Percentiles rank a stretch among this genome's conserved stretches.
phyloP scores from a whole-genome alignment of 2,329 filamentous ascomycete species.

The Sordariomycetes sp. region DNA sequence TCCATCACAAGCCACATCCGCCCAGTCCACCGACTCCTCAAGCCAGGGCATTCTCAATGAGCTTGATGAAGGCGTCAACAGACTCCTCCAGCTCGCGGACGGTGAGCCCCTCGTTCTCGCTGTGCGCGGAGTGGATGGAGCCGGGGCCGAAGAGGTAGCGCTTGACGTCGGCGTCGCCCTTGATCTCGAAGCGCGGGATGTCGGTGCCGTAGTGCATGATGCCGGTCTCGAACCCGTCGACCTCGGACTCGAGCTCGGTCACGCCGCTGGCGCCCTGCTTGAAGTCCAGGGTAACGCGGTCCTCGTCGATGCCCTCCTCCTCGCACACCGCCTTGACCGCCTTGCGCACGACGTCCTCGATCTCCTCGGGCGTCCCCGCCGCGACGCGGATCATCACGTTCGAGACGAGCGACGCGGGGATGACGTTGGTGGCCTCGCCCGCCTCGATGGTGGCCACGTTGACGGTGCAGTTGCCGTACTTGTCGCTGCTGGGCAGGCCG shows the following conservation, averaged over 20 bases:
- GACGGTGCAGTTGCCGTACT: constrained; percentile 79
- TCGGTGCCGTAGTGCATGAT: constrained; percentile 93
- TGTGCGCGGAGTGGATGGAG: constrained; percentile 79
- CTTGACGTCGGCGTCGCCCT: constrained; percentile 47
- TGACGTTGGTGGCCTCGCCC: constrained; percentile 81
- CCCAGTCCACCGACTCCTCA: not conserved
- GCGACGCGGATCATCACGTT: constrained; percentile 65
- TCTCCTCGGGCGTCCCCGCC: constrained; percentile 52
- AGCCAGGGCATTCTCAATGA: constrained; percentile 47
- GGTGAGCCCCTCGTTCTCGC: constrained; percentile 68
- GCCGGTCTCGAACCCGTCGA: constrained; percentile 69
- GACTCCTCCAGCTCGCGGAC: constrained; percentile 66
- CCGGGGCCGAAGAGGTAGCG: constrained; percentile 59
- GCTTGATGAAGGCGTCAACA: constrained; percentile 66
- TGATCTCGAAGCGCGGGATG: constrained; percentile 55
- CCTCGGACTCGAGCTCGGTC: constrained; percentile 69
- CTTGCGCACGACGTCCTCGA: constrained; percentile 40
- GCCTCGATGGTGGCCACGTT: constrained; percentile 74
- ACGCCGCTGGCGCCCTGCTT: not conserved
- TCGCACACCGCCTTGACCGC: constrained; percentile 46
- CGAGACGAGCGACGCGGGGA: constrained; percentile 64
- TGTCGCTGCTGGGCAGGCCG: constrained; percentile 50
- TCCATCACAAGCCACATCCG: too few species aligned
- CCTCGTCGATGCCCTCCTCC: constrained; percentile 45
- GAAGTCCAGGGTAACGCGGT: constrained; percentile 46